Evolutionary conservation across 73 alveolate species (phyloP).

Genomic region (Symbiodinium pilosum): DNA sequence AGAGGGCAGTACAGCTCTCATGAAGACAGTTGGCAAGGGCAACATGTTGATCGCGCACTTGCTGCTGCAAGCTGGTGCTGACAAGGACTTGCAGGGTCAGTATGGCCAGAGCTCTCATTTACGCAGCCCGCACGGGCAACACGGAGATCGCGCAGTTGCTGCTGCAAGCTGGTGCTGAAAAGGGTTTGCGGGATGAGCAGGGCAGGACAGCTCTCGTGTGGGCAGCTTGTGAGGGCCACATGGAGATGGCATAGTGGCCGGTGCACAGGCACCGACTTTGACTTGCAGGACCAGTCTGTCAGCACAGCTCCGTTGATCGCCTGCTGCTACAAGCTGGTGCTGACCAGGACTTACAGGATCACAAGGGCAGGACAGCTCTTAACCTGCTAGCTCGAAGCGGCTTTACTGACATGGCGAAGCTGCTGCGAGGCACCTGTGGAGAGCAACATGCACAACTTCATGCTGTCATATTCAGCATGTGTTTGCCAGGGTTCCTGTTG

Average conservation of each 20-base stretch:
- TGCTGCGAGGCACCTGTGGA: too few relatives aligned
- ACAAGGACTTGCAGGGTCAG: not conserved
- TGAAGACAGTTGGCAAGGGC: not conserved
- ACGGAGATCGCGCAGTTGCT: not conserved
- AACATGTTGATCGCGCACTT: not conserved
- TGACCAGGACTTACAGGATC: too few relatives aligned
- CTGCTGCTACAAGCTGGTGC: too few relatives aligned
- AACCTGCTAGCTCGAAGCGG: too few relatives aligned
- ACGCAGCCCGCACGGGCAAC: not conserved
- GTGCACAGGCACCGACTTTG: not conserved
- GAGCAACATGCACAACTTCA: too few relatives aligned
- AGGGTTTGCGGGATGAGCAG: not conserved
- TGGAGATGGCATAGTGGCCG: not conserved
- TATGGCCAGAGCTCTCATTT: not conserved
- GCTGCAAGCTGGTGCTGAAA: not conserved
- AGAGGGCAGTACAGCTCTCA: not conserved
- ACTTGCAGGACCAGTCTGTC: not conserved
- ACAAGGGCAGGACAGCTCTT: too few relatives aligned
- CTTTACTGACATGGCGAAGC: too few relatives aligned
- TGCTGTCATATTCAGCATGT: too few relatives aligned
- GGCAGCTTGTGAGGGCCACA: not conserved
- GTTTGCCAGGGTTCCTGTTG: too few relatives aligned
- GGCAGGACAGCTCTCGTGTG: not conserved
- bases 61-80: not conserved
- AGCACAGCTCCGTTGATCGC: not conserved